Evolutionary conservation across 1,284 basidiomycete species (phyloP).

Genomic region (Xanthoconium separans): DNA sequence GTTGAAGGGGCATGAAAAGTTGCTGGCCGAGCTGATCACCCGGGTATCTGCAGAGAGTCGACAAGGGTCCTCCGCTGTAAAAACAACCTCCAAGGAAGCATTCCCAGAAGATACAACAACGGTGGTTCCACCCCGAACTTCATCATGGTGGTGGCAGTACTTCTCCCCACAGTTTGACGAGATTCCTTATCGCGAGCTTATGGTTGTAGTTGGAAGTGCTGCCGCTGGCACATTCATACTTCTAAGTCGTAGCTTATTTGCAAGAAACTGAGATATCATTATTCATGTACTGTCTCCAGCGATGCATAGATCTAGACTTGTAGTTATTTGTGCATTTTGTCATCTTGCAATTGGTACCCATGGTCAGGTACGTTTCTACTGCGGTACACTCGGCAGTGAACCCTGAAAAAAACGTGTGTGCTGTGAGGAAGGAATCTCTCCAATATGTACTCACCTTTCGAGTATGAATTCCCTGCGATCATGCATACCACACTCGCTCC

Average conservation of each 20-base stretch:
- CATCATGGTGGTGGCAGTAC: constrained; percentile 17
- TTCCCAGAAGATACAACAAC: constrained; percentile 1
- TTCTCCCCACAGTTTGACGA: constrained; percentile 9
- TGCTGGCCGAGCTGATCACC: constrained; percentile 34
- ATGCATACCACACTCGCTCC: constrained; percentile 46
- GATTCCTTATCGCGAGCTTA: constrained; percentile 21
- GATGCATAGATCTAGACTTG: background rate
- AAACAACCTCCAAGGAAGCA: constrained; percentile 6
- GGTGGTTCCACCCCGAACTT: background rate
- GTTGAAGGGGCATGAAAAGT: constrained; percentile 50
- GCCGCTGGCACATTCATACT: constrained; percentile 27
- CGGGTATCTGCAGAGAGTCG: constrained; percentile 17
- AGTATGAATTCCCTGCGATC: constrained; percentile 47
- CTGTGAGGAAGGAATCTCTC: no score
- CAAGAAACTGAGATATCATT: constrained; percentile 16
- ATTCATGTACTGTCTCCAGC: background rate
- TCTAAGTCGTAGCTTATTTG: constrained; percentile 20
- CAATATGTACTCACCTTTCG: no score
- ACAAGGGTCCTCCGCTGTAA: background rate
- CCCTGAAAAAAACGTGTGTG: constrained; percentile 14
- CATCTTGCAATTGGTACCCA: background rate
- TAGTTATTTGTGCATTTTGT: no score
- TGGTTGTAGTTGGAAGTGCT: constrained; percentile 30
- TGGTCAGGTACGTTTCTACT: constrained; percentile 16
- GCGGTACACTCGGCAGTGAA: constrained; percentile 32